Base-by-base conservation (phyloP, 345 rosid species). In the Euphorbia lathyris region DNA sequence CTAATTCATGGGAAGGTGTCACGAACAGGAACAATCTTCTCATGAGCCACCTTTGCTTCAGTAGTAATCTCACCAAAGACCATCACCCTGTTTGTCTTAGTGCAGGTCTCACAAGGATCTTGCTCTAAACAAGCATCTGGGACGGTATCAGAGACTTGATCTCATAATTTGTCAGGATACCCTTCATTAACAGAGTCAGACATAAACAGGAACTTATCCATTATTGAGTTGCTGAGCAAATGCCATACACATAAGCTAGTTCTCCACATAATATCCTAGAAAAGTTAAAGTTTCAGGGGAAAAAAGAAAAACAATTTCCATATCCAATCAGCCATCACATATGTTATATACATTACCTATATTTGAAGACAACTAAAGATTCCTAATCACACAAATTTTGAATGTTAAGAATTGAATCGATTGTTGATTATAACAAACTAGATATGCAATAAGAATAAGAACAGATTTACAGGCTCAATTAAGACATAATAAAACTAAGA, bases 21-120 rank as follows among this genome's bases (percentile, higher is more conserved):
- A 52, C 70, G 59, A 34, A 51, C 47, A 51, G n/a, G n/a, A 66
- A 50, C 42, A 50, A 50, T 58, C n/a, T n/a, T n/a, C n/a, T 66
- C 70, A 30, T 66, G 32, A 20, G 53, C 61, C 47, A 34, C 70
- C 60, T 36, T 68, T n/a, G n/a, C n/a, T n/a, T n/a, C n/a, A n/a
- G n/a, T n/a, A n/a, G n/a, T n/a, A n/a, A n/a, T n/a, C n/a, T n/a
- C n/a, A n/a, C n/a, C n/a, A n/a, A n/a, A n/a, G n/a, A n/a, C n/a
- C n/a, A n/a, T n/a, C n/a, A n/a, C n/a, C n/a, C n/a, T n/a, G n/a
- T n/a, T n/a, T 8, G 48, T 53, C 61, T 67, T 52, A 22, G 47
- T 53, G 59, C 70, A 67, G 11, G 50, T 34, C 50, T 67, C 61
- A 67, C 70, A n/a, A n/a, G 70, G 70, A 67, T 67, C 70, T 67